Evolutionary conservation across 495 filamentous ascomycete species (phyloP), one percentile per base, ranked within the genome.

Genomic region (Hyaloscypha hepaticicola): DNA sequence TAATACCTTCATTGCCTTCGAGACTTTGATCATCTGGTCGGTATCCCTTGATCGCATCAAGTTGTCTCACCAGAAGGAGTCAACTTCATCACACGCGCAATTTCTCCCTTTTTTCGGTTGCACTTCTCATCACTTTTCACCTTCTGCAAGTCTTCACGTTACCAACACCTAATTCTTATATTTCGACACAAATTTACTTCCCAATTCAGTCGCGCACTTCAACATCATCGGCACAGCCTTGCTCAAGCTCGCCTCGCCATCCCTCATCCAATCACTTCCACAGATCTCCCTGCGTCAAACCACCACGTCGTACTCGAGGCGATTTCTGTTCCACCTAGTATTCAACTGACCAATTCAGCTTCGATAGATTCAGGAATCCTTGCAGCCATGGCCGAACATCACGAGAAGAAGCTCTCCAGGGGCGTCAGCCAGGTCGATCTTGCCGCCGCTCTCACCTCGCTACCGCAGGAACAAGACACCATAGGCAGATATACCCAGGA

Each of bases 371-470:
- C 24, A 16, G 22, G 50, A 24, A 53, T 25, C 50, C 50, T 53
- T 27, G 50, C 50, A 53, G 25, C 22, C 16, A 53, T 53, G 50
- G 3, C 50, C 21, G 50, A n/a, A 19, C 4, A 57, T 6, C 27
- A 21, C 53, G 26, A 57, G 26, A 28, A 57, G 12, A 57, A 57
- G 53, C 55, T 66, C 19, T 67, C 69, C n/a, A 29, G 69, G 29
- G 55, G 56, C 25, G 45, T 70, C 25, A 67, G 61, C 28, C 26
- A 62, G 12, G 22, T 70, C 26, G 65, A 68, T 34, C 58, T 67
- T 1, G 65, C 28, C n/a, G 66, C 62, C 29, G 58, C 55, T 45
- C 16, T 45, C 11, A 45, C 38, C 38, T 45, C 38, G 38, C 38
- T 53, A 12, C 34, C 56, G 28, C 50, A 49, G n/a, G 31, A 26